Conservation (phyloP, 306 rosid species). For the Acacia acuminata region DNA sequence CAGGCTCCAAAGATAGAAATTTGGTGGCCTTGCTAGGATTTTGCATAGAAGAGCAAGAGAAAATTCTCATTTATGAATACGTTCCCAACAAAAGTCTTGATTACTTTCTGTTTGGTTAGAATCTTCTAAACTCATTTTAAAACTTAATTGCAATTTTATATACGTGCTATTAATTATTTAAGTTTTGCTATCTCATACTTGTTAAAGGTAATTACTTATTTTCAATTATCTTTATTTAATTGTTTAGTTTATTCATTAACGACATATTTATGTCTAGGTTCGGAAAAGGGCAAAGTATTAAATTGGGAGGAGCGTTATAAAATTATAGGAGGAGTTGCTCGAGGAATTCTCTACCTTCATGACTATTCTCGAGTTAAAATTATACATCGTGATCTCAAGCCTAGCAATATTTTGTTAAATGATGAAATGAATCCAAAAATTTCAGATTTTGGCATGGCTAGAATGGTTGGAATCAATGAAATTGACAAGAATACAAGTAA, state of each 20-base stretch:
- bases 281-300: too few relatives aligned
- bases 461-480: slow-evolving; percentile 27
- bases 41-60: neutral
- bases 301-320: neutral
- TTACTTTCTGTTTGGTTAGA: neutral
- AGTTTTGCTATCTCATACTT: too few relatives aligned
- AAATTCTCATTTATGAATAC: neutral
- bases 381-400: slow-evolving; percentile 45
- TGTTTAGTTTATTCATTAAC: too few relatives aligned
- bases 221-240: neutral
- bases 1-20: neutral
- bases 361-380: slow-evolving; percentile 46
- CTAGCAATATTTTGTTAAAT: slow-evolving; percentile 44
- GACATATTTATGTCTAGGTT: neutral
- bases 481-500: slow-evolving; percentile 20
- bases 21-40: neutral
- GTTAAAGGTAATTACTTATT: too few relatives aligned
- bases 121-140: neutral
- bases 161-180: neutral
- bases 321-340: slow-evolving; percentile 20
- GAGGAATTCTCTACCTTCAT: slow-evolving; percentile 46
- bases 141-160: neutral
- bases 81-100: neutral
- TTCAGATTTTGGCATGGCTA: slow-evolving; percentile 49
- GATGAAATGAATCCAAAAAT: slow-evolving; percentile 40